phyloP scores from a whole-genome alignment of 1,139 yeast genomes.

The Nakaseomyces kungkrabaensis region DNA sequence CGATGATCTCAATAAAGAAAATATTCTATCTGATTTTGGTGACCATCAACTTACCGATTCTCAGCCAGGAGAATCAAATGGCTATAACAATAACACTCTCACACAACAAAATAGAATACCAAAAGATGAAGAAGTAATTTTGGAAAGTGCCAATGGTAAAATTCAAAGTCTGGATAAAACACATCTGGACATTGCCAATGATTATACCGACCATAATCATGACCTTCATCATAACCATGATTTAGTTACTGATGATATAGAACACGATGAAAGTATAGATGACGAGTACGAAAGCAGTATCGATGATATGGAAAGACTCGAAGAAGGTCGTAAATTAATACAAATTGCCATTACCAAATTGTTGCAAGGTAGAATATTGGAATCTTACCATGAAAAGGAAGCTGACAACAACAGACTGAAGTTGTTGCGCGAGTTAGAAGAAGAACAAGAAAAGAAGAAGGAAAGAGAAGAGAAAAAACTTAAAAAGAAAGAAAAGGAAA shows the following conservation, averaged over 20 bases:
- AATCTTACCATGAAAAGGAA: constrained; percentile 67
- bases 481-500: constrained; percentile 68
- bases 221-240: constrained; percentile 17
- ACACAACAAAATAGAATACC: not conserved
- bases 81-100: not conserved
- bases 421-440: constrained; percentile 73
- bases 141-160: constrained; percentile 11
- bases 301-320: constrained; percentile 54
- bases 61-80: not conserved
- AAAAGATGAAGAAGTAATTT: constrained; percentile 10
- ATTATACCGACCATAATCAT: constrained; percentile 20
- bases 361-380: constrained; percentile 60
- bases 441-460: constrained; percentile 62
- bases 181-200: constrained; percentile 1
- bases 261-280: constrained; percentile 28
- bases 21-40: constrained; percentile 2
- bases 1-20: constrained; percentile 19
- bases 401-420: constrained; percentile 70
- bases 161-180: not conserved
- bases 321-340: constrained; percentile 67
- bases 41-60: not conserved
- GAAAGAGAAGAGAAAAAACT: constrained; percentile 67
- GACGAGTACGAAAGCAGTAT: constrained; percentile 31
- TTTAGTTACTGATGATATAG: constrained; percentile 21
- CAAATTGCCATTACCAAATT: constrained; percentile 68